Base-by-base conservation (phyloP, 768 basidiomycete species). In the Cystobasidiopsis lactophilus region DNA sequence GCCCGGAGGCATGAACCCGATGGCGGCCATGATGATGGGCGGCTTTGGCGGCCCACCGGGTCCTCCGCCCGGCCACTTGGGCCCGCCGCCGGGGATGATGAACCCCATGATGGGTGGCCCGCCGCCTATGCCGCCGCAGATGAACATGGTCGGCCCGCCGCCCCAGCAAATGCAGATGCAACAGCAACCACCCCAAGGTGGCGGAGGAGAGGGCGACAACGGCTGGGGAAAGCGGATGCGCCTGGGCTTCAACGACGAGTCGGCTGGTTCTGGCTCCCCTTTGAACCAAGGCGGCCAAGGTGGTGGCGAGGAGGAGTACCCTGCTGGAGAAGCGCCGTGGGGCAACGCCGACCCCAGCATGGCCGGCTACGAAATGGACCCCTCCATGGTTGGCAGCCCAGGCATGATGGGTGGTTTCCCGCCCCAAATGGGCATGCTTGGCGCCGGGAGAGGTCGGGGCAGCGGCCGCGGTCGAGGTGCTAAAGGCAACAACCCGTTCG, bases 11-110 rank as follows among this genome's bases (percentile, higher is more conserved):
- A 29, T 46, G 35, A 72, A 63, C 59, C 66, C 49, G 68, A 52
- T 51, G 40, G 67, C 67, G 39, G 50, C 56, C 43, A 50, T 52
- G 56, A 48, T 51, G 58, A 21, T 46, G 40, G 30, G 30, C 3
- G 43, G 38, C 72, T 73, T 26, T 58, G 65, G 24, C 24, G 46
- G 60, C 67, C 68, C 66, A 68, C 19, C 67, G 55, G 59, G 59
- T 18, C 60, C 62, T 64, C 40, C 33, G 33, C 33, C 33, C 16
- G 33, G 33, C 33, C 71, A 71, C 52, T 77, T 78, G 74, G 55
- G 52, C 39, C 66, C 69, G 66, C 71, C 69, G 37, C 75, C 77
- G 71, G 75, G 60, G 2, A 81, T 84, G 79, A 82, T 83, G 81
- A 78, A 77, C 46, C 69, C 68, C 61, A 84, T 85, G 75, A 38